Evolutionary conservation across 2,329 filamentous ascomycete species (phyloP).

Genomic region (Scorias spongiosa): DNA sequence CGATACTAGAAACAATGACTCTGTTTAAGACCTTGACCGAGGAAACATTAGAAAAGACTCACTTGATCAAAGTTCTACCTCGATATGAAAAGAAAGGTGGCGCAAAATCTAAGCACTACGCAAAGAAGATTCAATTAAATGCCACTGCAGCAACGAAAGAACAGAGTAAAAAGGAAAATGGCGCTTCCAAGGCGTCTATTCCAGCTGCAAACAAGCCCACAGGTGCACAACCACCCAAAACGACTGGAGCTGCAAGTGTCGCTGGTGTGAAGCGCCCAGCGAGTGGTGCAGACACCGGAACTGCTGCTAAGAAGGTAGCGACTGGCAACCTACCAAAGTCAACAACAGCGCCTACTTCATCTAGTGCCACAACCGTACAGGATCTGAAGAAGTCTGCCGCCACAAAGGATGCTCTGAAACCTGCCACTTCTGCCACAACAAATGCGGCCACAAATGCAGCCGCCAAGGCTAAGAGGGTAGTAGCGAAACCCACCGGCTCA

Average conservation of each 20-base stretch:
- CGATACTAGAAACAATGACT: constrained; percentile 42
- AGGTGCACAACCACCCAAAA: constrained; percentile 3
- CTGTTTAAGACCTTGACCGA: constrained; percentile 46
- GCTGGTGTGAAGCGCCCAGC: constrained; percentile 21
- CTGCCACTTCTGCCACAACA: constrained; percentile 4
- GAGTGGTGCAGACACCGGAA: constrained; percentile 8
- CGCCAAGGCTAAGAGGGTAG: constrained; percentile 22
- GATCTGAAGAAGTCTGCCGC: constrained; percentile 12
- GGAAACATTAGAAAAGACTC: constrained; percentile 45
- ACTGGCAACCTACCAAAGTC: constrained; percentile 7
- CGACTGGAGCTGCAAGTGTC: constrained; percentile 8
- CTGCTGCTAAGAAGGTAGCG: constrained; percentile 21
- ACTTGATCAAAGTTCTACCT: constrained; percentile 49
- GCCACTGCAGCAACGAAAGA: constrained; percentile 6
- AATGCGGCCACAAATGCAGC: constrained; percentile 16
- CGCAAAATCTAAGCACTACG: constrained; percentile 45
- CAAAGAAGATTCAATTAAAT: constrained; percentile 40
- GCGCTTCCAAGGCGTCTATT: constrained; percentile 16
- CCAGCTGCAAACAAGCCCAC: not conserved
- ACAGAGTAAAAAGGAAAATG: constrained; percentile 14
- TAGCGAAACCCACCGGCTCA: not conserved
- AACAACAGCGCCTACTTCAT: constrained; percentile 5
- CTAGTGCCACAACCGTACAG: constrained; percentile 7
- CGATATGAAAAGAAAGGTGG: constrained; percentile 51
- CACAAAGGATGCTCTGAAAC: constrained; percentile 6